Evolutionary conservation across 1,284 basidiomycete genomes (phyloP).

Genomic region (Fomitopsis betulina): DNA sequence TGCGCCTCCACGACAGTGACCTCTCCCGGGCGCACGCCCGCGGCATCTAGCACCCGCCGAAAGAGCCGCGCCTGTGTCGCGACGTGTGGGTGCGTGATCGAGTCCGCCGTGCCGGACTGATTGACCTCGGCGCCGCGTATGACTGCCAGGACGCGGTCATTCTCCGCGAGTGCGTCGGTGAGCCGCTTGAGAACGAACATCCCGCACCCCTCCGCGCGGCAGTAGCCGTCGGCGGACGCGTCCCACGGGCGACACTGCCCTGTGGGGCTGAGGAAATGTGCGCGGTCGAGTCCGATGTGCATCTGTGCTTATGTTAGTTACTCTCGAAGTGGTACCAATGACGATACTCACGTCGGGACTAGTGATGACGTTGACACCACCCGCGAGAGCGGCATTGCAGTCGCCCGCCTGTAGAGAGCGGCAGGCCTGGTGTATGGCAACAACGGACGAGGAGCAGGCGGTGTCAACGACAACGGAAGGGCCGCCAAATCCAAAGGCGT

Average conservation of each 20-base stretch:
- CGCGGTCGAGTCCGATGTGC: conserved; percentile 64
- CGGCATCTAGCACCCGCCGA: conserved; percentile 38
- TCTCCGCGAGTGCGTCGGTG: conserved; percentile 55
- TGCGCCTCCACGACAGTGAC: conserved; percentile 68
- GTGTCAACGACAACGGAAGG: conserved; percentile 70
- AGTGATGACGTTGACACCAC: conserved; percentile 68
- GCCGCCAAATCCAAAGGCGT: conserved; percentile 61
- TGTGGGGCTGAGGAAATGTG: conserved; percentile 61
- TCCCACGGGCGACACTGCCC: conserved; percentile 73
- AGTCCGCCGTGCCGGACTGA: conserved; percentile 58
- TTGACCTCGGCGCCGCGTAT: conserved; percentile 68
- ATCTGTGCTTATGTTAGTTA: conserved; percentile 37
- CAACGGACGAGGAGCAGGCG: conserved; percentile 65
- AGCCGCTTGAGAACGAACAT: conserved; percentile 70
- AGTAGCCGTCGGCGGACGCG: conserved; percentile 67
- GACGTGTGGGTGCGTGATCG: conserved; percentile 68
- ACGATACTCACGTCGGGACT: conserved; percentile 58
- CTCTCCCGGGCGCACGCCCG: conserved; percentile 40
- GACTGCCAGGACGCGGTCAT: conserved; percentile 62
- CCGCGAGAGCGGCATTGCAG: conserved; percentile 64
- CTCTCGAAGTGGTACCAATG: background rate
- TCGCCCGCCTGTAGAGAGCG: conserved; percentile 58
- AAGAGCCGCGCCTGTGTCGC: conserved; percentile 57
- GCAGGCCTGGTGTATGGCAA: conserved; percentile 64
- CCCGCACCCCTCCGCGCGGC: conserved; percentile 67